Percentiles rank a stretch among this genome's conserved stretches.
phyloP scores from a whole-genome alignment of 2,329 filamentous ascomycete genomes.

The Amauroascus niger region DNA sequence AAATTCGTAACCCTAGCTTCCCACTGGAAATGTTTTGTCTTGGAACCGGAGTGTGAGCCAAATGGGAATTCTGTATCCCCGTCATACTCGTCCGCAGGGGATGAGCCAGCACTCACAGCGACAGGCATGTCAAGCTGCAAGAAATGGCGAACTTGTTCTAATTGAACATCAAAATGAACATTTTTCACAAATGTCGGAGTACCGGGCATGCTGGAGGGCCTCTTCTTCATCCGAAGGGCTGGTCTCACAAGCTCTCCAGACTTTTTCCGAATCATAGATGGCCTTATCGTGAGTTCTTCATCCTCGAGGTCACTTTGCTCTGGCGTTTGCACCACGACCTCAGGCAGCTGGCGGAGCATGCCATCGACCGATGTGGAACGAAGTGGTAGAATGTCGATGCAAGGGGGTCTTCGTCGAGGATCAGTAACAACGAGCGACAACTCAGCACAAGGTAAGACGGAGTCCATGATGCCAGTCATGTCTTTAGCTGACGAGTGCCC shows the following conservation, averaged over 20 bases:
- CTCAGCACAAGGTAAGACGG: constrained; percentile 3
- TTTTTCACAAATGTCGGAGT: constrained; percentile 93
- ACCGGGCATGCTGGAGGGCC: constrained; percentile 93
- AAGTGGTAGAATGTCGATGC: not conserved
- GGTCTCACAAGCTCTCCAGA: constrained; percentile 93
- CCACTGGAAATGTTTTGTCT: constrained; percentile 58
- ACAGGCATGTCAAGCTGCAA: constrained; percentile 85
- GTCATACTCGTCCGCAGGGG: constrained; percentile 79
- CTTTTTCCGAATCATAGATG: constrained; percentile 95
- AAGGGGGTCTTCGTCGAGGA: constrained; percentile 1
- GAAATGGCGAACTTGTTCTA: constrained; percentile 94
- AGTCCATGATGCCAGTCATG: not conserved
- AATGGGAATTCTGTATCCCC: constrained; percentile 88
- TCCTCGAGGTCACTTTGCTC: constrained; percentile 45
- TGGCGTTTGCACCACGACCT: constrained; percentile 27
- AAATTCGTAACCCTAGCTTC: constrained; percentile 81
- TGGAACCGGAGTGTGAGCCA: constrained; percentile 41
- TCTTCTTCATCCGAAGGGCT: constrained; percentile 67
- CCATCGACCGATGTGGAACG: constrained; percentile 4
- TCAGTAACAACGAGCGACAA: constrained; percentile 2
- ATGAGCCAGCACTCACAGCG: constrained; percentile 91
- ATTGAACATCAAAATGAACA: constrained; percentile 95
- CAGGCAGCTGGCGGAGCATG: constrained; percentile 10
- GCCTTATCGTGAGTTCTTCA: constrained; percentile 56
- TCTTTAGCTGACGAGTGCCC: constrained; percentile 13